phyloP scores from a whole-genome alignment of 2,329 filamentous ascomycete species.

The Ceratocystis cacaofunesta region DNA sequence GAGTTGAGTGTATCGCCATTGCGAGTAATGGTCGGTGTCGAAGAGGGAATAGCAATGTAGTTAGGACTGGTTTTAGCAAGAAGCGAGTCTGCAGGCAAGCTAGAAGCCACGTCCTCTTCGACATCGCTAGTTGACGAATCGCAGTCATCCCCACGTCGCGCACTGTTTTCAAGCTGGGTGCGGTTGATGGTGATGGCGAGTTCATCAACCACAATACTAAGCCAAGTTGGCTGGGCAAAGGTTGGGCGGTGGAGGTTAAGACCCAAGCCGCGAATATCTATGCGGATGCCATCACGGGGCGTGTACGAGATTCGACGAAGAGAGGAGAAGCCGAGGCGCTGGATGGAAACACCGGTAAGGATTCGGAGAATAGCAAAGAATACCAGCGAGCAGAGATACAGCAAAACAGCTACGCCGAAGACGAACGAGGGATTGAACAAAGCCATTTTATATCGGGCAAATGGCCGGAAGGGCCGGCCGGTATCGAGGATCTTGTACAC shows the following conservation, averaged over 20 bases:
- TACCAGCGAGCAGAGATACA: constrained; percentile 85
- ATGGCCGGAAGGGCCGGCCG: background rate
- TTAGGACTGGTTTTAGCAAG: background rate
- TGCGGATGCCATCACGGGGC: constrained; percentile 71
- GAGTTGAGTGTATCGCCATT: constrained; percentile 21
- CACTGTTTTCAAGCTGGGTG: constrained; percentile 36
- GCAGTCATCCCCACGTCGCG: constrained; percentile 21
- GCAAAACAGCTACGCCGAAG: constrained; percentile 67
- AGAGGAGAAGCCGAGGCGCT: constrained; percentile 85
- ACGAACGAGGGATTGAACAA: constrained; percentile 65
- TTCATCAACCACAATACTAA: constrained; percentile 79
- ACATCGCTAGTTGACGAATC: constrained; percentile 11
- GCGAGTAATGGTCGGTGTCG: constrained; percentile 20
- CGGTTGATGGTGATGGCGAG: constrained; percentile 72
- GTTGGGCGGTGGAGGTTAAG: constrained; percentile 83
- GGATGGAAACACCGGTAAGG: constrained; percentile 85
- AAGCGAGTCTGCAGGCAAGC: background rate
- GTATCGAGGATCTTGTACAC: background rate
- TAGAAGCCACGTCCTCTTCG: constrained; percentile 1
- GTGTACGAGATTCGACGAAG: constrained; percentile 82
- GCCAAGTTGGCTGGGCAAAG: constrained; percentile 92
- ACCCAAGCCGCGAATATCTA: constrained; percentile 80
- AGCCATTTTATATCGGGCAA: constrained; percentile 34
- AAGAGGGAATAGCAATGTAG: background rate
- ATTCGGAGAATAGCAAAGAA: constrained; percentile 87